phyloP scores from a whole-genome alignment of 2,329 filamentous ascomycete genomes.

The Alternaria gaisen region DNA sequence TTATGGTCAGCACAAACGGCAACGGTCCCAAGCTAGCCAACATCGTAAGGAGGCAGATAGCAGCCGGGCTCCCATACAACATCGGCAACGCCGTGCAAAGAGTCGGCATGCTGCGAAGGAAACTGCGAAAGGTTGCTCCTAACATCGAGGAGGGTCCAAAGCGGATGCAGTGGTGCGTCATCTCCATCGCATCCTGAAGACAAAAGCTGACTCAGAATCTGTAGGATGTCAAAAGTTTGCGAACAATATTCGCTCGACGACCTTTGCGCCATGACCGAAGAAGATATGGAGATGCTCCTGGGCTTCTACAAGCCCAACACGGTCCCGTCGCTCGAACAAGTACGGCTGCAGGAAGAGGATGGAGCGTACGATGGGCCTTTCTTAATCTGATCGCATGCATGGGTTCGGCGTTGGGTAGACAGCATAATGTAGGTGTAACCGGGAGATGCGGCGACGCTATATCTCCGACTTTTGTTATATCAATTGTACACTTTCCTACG shows the following conservation, averaged over 20 bases:
- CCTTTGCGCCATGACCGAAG: conserved; percentile 80
- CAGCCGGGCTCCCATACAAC: conserved; percentile 75
- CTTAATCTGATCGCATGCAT: conserved; percentile 37
- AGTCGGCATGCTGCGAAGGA: conserved; percentile 81
- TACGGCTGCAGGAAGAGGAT: conserved; percentile 52
- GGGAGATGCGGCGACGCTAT: conserved; percentile 21
- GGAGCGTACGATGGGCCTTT: conserved; percentile 60
- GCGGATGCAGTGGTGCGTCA: conserved; percentile 81
- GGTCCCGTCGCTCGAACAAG: conserved; percentile 55
- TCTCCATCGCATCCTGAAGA: too few species aligned
- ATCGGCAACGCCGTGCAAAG: conserved; percentile 86
- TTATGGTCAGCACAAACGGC: conserved; percentile 99
- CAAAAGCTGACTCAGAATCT: conserved; percentile 37
- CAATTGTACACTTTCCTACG: conserved; percentile 24
- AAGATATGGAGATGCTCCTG: conserved; percentile 83
- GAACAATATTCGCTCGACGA: conserved; percentile 87
- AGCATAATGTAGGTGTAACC: conserved; percentile 17
- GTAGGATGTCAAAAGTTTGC: conserved; percentile 90
- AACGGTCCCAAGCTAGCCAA: conserved; percentile 93
- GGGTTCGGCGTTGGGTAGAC: conserved; percentile 22
- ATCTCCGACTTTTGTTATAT: conserved; percentile 22
- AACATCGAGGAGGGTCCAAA: conserved; percentile 77
- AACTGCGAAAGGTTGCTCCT: conserved; percentile 80
- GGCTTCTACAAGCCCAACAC: conserved; percentile 69
- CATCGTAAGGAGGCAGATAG: conserved; percentile 84